A percentile compares a stretch with the other conserved stretches of the same genome.
Evolutionary conservation across 441 rosid species (phyloP).

Genomic region (Pelargonium fulgidum): DNA sequence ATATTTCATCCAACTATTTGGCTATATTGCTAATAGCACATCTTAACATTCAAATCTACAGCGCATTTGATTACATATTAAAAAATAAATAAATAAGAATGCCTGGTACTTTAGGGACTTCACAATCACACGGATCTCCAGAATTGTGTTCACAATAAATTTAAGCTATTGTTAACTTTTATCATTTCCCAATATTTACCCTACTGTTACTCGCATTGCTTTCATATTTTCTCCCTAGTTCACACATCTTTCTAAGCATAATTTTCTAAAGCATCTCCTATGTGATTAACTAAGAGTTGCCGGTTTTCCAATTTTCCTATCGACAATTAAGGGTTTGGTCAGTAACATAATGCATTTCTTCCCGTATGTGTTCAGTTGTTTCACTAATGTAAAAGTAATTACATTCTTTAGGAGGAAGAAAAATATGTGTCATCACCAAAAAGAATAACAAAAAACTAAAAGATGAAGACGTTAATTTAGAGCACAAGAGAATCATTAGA

Average conservation of each 20-base stretch:
- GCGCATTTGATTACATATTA: too few species aligned
- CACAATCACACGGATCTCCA: not conserved
- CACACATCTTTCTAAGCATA: not conserved
- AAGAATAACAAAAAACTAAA: not conserved
- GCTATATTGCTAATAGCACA: not conserved
- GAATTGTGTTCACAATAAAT: too few species aligned
- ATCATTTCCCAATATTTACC: too few species aligned
- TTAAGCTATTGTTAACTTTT: too few species aligned
- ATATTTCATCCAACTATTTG: not conserved
- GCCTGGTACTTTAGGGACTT: not conserved
- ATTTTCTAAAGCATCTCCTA: not conserved
- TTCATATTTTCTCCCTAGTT: not conserved
- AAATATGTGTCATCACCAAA: not conserved
- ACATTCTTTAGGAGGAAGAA: not conserved
- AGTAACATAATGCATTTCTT: not conserved
- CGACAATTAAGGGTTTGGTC: not conserved
- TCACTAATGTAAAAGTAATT: not conserved
- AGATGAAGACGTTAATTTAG: not conserved
- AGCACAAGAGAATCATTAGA: constrained; percentile 15
- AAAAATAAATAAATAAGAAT: not conserved
- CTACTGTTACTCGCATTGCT: not conserved
- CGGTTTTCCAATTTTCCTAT: not conserved
- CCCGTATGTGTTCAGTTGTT: not conserved
- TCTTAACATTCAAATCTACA: not conserved
- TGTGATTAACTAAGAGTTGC: not conserved